Percentiles rank a stretch among this genome's conserved stretches.
Conservation (phyloP, 106 monocot genomes). For the Dendrobium catenatum region DNA sequence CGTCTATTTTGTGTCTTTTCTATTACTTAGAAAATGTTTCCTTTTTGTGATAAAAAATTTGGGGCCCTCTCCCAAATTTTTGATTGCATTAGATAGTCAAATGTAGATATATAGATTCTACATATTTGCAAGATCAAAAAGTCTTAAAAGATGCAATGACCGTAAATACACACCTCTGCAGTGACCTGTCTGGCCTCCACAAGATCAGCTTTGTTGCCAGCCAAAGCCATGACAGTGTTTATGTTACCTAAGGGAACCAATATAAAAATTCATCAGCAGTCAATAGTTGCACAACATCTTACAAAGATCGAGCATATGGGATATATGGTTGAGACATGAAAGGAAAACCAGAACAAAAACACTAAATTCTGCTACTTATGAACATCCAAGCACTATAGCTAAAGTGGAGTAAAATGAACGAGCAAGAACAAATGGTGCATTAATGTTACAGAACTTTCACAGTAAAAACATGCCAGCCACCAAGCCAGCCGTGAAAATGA, state of each 20-base stretch:
- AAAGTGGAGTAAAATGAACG: background rate
- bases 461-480: background rate
- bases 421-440: background rate
- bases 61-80: too few relatives aligned
- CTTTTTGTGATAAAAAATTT: too few relatives aligned
- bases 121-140: background rate
- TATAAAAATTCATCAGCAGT: background rate
- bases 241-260: conserved; percentile 41
- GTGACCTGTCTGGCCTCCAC: conserved; percentile 68
- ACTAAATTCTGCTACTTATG: background rate
- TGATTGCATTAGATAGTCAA: too few relatives aligned
- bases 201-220: conserved; percentile 88
- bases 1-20: too few relatives aligned
- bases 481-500: background rate
- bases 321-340: background rate
- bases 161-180: conserved; percentile 41
- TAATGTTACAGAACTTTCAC: background rate
- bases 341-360: background rate
- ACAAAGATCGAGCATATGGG: background rate
- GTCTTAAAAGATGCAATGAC: background rate
- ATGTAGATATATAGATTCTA: background rate
- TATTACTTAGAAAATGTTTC: too few relatives aligned
- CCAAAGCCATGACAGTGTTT: conserved; percentile 77
- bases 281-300: background rate
- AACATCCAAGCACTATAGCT: background rate